Evolutionary conservation across 2,329 filamentous ascomycete genomes (phyloP).

Genomic region (Paraphoma sp.): DNA sequence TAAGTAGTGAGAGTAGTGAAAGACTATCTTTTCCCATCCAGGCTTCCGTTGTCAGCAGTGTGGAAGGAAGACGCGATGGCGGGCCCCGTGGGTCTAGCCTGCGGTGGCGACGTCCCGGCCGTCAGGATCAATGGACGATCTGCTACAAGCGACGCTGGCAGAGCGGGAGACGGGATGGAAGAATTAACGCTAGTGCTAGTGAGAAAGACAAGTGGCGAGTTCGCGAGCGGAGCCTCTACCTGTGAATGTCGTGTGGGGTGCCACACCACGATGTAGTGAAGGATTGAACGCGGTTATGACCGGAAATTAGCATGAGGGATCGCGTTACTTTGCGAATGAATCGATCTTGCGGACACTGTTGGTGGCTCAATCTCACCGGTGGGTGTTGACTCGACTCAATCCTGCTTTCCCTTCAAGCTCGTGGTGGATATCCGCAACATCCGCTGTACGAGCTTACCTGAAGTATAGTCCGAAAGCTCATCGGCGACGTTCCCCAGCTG

Average conservation of each 20-base stretch:
- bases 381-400: not conserved
- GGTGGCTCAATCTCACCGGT: not conserved
- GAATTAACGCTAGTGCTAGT: constrained; percentile 2
- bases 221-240: not conserved
- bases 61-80: constrained; percentile 3
- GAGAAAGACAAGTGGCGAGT: constrained; percentile 13
- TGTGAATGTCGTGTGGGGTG: not conserved
- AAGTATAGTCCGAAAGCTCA: not conserved
- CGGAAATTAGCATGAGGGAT: not conserved
- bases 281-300: not conserved
- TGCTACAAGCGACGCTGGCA: not conserved
- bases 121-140: constrained; percentile 2
- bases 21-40: constrained; percentile 3
- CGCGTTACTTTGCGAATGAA: not conserved
- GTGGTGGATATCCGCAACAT: not conserved
- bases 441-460: not conserved
- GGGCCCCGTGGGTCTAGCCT: constrained; percentile 1
- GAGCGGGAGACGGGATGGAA: constrained; percentile 7
- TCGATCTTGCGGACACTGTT: not conserved
- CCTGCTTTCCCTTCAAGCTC: not conserved
- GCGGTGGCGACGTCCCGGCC: constrained; percentile 1
- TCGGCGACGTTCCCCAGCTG: not conserved
- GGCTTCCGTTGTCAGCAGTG: constrained; percentile 3
- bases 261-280: not conserved
- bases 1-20: not conserved